Conservation (phyloP, 768 basidiomycete genomes). For the Terana coerulea region DNA sequence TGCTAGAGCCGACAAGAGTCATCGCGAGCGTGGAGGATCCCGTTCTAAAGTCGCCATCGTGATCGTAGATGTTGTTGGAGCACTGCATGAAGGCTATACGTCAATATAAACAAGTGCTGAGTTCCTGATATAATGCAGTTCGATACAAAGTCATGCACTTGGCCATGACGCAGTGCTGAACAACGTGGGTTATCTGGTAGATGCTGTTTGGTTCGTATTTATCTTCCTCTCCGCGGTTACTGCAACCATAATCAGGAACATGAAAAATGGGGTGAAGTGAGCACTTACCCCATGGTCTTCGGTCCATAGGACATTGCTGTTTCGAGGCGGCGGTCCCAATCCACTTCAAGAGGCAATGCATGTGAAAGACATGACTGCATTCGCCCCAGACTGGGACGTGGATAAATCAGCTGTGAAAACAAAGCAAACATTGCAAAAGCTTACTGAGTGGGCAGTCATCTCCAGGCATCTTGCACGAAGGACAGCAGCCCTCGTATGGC, state of each 20-base stretch:
- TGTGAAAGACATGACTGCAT: slow-evolving; percentile 96
- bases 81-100: too few relatives aligned
- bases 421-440: slow-evolving; percentile 25
- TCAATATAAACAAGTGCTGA: too few relatives aligned
- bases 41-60: slow-evolving; percentile 12
- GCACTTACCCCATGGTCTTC: slow-evolving; percentile 82
- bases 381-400: slow-evolving; percentile 91
- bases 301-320: slow-evolving; percentile 98
- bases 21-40: slow-evolving; percentile 43
- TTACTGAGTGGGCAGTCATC: slow-evolving; percentile 91
- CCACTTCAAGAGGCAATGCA: slow-evolving; percentile 99
- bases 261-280: neutral
- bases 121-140: too few relatives aligned
- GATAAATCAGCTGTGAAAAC: neutral
- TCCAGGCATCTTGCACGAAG: slow-evolving; percentile 93
- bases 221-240: slow-evolving; percentile 55
- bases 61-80: too few relatives aligned
- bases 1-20: slow-evolving; percentile 36
- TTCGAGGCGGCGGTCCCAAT: slow-evolving; percentile 85
- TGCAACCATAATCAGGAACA: slow-evolving; percentile 17
- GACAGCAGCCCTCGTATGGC: slow-evolving; percentile 92
- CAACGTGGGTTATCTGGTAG: too few relatives aligned
- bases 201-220: slow-evolving; percentile 3
- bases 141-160: neutral
- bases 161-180: too few relatives aligned